Base-by-base conservation (phyloP, 2,329 filamentous ascomycete species). In the Proliferodiscus dingleyae region DNA sequence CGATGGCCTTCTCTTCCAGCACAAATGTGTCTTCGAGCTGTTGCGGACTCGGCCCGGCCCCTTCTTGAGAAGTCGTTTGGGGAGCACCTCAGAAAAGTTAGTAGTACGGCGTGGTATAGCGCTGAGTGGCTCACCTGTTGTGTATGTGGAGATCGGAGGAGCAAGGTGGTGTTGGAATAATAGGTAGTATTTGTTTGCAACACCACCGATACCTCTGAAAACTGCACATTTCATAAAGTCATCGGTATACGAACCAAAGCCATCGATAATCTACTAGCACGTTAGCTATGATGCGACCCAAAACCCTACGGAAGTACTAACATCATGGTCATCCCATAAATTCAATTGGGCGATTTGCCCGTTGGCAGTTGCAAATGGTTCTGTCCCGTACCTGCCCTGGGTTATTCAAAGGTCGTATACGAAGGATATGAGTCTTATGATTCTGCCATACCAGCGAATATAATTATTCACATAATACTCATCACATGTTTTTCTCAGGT, bases 141-240 rank as follows among this genome's bases (percentile, higher is more conserved):
- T 95, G 64, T 84, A 96, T 1, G 90, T 95, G 23, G 87, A 90
- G 51, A 77, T 72, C 0, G 91, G 89, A 1, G 91, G 91, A 10
- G 90, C 80, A 40, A 94, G 71, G 60, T 96, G 91, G 58, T 98
- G 93, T 68, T 98, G 93, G 68, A 98, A 98, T 8, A 98, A 78
- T 77, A 97, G 80, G 64, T 98, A 98, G 68, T 97, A 97, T 67
- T 98, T 98, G 73, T 93, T 94, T 1, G 93, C 93, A 44, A 90
- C 82, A 24, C 87, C 89, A 4, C 93, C 93, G 46, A 98, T 80
- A 16, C 93, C 93, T 36, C 86, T 85, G 66, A 98, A 97, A 5
- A 98, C 89, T 37, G 88, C 78, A 41, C 89, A 93, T 58, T 78
- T 80, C 89, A 97, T 97, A 63, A 97, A 97, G 29, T 89, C 81